These are phyloP conservation scores for Tolypocladium ovalisporum DNA, from an alignment of 2,329 filamentous ascomycete species.

Conservation along the genomic window DNA sequence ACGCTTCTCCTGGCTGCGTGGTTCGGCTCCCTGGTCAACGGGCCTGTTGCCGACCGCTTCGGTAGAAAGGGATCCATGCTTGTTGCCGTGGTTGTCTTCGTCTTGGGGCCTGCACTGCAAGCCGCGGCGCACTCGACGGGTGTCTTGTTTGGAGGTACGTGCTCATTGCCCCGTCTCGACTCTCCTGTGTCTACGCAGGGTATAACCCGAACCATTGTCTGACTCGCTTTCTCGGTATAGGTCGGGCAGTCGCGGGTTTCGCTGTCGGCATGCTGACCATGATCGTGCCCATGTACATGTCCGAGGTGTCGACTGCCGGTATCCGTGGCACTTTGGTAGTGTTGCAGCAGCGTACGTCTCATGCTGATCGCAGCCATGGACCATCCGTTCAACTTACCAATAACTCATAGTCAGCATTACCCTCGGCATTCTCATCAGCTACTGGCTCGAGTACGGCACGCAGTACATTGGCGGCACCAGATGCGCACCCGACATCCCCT, in stretches of 20 bases:
- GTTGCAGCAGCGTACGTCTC: constrained; percentile 21
- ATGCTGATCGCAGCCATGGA: neutral
- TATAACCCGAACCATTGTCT: neutral
- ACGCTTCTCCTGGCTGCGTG: constrained; percentile 35
- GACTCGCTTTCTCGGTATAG: neutral
- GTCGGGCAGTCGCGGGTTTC: constrained; percentile 30
- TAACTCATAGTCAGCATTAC: constrained; percentile 20
- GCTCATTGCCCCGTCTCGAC: too few relatives aligned
- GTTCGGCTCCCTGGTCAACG: constrained; percentile 34
- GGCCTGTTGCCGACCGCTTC: constrained; percentile 24
- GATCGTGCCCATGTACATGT: constrained; percentile 33
- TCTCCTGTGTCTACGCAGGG: neutral
- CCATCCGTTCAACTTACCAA: neutral
- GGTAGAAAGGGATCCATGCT: constrained; percentile 24
- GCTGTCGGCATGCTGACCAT: constrained; percentile 29
- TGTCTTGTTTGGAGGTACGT: constrained; percentile 26
- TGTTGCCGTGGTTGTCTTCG: constrained; percentile 22
- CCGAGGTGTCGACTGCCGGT: constrained; percentile 36
- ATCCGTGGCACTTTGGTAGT: constrained; percentile 36
- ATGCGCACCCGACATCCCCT: constrained; percentile 34
- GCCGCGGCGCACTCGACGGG: constrained; percentile 26
- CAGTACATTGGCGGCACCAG: constrained; percentile 30
- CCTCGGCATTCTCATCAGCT: constrained; percentile 29
- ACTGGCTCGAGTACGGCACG: constrained; percentile 31
- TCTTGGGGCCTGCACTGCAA: constrained; percentile 32